Percentiles rank a stretch among this genome's conserved stretches.
These are phyloP conservation scores for Sanghuangporus baumii DNA, from an alignment of 1,284 basidiomycete species.

Conservation along the genomic window DNA sequence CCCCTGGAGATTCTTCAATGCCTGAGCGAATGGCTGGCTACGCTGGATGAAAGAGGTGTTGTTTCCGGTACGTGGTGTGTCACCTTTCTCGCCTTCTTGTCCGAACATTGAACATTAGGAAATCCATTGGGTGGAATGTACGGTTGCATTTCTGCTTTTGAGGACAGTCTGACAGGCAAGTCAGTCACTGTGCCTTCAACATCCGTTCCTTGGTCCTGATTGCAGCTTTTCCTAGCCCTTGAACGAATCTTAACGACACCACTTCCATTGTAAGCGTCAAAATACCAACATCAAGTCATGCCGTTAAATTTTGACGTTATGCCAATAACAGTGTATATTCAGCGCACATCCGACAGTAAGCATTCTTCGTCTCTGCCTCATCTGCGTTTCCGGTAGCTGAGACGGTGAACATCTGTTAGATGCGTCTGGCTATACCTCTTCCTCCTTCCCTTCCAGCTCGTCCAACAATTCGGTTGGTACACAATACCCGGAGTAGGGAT, in stretches of 20 bases:
- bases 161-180: constrained; percentile 48
- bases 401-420: constrained; percentile 26
- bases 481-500: constrained; percentile 55
- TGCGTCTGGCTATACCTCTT: constrained; percentile 67
- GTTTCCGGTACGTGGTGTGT: constrained; percentile 37
- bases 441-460: constrained; percentile 63
- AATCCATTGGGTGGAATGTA: constrained; percentile 47
- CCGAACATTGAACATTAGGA: constrained; percentile 28
- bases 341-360: constrained; percentile 47
- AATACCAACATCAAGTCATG: too few species aligned
- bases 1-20: constrained; percentile 50
- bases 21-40: constrained; percentile 53
- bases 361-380: constrained; percentile 1
- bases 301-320: too few species aligned
- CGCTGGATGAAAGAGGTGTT: constrained; percentile 49
- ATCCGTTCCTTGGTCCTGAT: neutral
- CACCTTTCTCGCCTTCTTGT: neutral
- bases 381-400: neutral
- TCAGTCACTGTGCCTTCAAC: neutral
- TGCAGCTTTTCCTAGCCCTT: constrained; percentile 30
- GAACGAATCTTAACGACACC: constrained; percentile 60
- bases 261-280: constrained; percentile 50
- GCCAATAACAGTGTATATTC: constrained; percentile 43
- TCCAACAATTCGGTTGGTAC: constrained; percentile 50
- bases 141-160: constrained; percentile 42